Evolutionary conservation across 306 rosid species (phyloP).

Genomic region (Glycyrrhiza uralensis): DNA sequence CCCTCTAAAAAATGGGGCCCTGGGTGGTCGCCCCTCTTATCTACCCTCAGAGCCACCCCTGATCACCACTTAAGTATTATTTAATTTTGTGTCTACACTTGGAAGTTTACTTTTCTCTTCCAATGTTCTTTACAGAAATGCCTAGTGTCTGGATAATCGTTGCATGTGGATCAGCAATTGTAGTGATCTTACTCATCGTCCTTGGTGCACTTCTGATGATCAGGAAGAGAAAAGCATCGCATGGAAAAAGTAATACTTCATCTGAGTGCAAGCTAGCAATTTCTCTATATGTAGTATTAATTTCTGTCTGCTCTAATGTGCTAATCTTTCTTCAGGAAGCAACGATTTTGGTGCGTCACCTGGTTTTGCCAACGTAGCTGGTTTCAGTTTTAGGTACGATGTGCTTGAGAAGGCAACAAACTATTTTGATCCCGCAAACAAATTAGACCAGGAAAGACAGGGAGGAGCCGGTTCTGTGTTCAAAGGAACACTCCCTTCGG

Average conservation of each 20-base stretch:
- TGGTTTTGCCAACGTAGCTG: slow-evolving; percentile 1
- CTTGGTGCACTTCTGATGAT: slow-evolving; percentile 27
- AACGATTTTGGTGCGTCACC: not conserved
- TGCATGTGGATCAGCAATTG: slow-evolving; percentile 22
- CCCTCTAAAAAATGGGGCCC: too few relatives aligned
- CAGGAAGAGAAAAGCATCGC: slow-evolving; percentile 12
- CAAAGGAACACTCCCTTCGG: slow-evolving; percentile 55
- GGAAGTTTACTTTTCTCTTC: not conserved
- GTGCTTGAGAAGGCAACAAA: slow-evolving; percentile 51
- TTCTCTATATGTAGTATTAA: not conserved
- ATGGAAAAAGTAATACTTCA: slow-evolving; percentile 19
- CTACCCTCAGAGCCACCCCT: too few relatives aligned
- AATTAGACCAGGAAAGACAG: slow-evolving; percentile 46
- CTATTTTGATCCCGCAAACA: slow-evolving; percentile 36
- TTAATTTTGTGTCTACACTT: not conserved
- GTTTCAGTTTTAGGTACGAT: slow-evolving; percentile 48
- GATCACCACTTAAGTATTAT: not conserved
- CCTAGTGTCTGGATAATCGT: slow-evolving; percentile 16
- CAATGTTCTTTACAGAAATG: slow-evolving; percentile 19
- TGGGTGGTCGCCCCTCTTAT: too few relatives aligned
- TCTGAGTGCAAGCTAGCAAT: not conserved
- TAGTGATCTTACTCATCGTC: slow-evolving; percentile 21
- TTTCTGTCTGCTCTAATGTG: slow-evolving; percentile 8
- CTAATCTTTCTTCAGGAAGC: slow-evolving; percentile 21
- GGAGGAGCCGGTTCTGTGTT: slow-evolving; percentile 57